Evolutionary conservation across 2,329 filamentous ascomycete genomes (phyloP).

Genomic region (Incumbomyces lentus): DNA sequence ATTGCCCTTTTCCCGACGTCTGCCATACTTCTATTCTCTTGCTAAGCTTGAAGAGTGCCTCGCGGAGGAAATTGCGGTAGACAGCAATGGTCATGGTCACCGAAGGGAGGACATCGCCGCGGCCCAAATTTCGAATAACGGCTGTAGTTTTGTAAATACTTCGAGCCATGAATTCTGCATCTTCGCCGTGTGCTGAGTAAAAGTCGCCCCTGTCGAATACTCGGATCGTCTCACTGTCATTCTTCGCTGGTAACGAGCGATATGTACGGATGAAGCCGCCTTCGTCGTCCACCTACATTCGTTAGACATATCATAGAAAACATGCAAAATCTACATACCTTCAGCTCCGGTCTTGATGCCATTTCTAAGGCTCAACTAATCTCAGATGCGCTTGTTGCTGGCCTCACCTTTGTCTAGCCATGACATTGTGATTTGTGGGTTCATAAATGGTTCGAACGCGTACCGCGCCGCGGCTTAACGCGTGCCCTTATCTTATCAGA

Average conservation of each 20-base stretch:
- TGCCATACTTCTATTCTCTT: slow-evolving; percentile 89
- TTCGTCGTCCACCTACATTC: slow-evolving; percentile 76
- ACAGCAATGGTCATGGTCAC: slow-evolving; percentile 94
- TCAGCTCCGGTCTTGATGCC: slow-evolving; percentile 62
- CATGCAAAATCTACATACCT: slow-evolving; percentile 38
- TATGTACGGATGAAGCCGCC: slow-evolving; percentile 94
- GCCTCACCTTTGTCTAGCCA: too few species aligned
- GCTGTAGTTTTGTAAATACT: slow-evolving; percentile 97
- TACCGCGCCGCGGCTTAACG: too few species aligned
- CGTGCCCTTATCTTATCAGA: too few species aligned
- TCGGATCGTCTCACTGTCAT: slow-evolving; percentile 56
- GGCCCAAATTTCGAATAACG: slow-evolving; percentile 80
- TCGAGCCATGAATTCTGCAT: slow-evolving; percentile 39
- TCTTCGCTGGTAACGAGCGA: slow-evolving; percentile 65
- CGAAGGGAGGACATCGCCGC: slow-evolving; percentile 72
- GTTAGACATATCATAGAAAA: slow-evolving; percentile 7
- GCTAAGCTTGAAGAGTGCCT: slow-evolving; percentile 82
- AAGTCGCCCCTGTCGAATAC: slow-evolving; percentile 92
- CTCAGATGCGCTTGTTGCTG: too few species aligned
- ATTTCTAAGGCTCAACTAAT: slow-evolving; percentile 30
- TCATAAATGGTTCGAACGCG: too few species aligned
- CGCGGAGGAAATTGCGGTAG: slow-evolving; percentile 87
- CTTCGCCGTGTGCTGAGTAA: slow-evolving; percentile 58
- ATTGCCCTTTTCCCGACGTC: slow-evolving; percentile 63
- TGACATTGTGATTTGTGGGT: too few species aligned